Evolutionary conservation across 306 rosid genomes (phyloP).

Genomic region (Oxytropis ochrocephala): DNA sequence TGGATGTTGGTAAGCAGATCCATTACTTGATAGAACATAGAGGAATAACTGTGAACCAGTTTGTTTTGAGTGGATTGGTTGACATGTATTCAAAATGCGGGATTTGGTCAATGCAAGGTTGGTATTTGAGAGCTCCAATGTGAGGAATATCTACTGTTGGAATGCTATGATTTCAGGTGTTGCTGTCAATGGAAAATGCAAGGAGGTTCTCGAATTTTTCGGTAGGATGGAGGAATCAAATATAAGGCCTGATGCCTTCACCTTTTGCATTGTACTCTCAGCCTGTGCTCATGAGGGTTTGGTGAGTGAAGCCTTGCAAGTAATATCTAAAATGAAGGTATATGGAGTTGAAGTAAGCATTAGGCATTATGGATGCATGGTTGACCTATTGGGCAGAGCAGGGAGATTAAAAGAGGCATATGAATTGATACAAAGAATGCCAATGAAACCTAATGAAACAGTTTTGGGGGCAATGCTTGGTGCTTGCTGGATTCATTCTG

Average conservation of each 20-base stretch:
- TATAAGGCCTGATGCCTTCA: constrained; percentile 46
- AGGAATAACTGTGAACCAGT: constrained; percentile 32
- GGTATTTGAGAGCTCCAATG: constrained; percentile 42
- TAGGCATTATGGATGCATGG: constrained; percentile 57
- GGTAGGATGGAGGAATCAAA: constrained; percentile 44
- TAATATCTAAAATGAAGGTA: constrained; percentile 49
- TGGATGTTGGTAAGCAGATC: constrained; percentile 47
- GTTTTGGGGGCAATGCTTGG: constrained; percentile 68
- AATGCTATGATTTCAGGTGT: constrained; percentile 64
- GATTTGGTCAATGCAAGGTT: constrained; percentile 49
- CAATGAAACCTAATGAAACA: constrained; percentile 48
- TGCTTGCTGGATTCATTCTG: constrained; percentile 58
- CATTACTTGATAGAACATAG: constrained; percentile 36
- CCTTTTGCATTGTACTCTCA: constrained; percentile 55
- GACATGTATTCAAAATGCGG: constrained; percentile 77
- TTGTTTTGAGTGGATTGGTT: constrained; percentile 56
- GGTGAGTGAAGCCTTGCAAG: constrained; percentile 42
- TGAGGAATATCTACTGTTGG: constrained; percentile 55
- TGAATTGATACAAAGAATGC: constrained; percentile 43
- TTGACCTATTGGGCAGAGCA: no score
- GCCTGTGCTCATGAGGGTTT: constrained; percentile 65
- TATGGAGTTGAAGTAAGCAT: constrained; percentile 35
- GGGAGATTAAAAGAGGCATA: constrained; percentile 59
- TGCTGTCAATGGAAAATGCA: constrained; percentile 53
- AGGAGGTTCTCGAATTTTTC: constrained; percentile 49